Percentiles rank a stretch among this genome's conserved stretches.
These are phyloP conservation scores for Dendrobium nobile DNA, from an alignment of 106 monocot genomes.

Conservation along the genomic window DNA sequence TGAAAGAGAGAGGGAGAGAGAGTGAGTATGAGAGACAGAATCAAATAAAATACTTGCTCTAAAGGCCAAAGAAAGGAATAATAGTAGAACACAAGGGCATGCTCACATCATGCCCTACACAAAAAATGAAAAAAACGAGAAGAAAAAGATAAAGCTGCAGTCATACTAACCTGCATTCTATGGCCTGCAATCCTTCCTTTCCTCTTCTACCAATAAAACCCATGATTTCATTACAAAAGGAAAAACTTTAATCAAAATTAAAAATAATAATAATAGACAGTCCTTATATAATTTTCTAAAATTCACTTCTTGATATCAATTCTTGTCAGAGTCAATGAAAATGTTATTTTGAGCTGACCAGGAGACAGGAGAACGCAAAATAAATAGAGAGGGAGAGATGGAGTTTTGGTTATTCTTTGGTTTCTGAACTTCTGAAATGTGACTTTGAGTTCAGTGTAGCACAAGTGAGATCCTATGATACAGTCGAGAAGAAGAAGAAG, in stretches of 20 bases:
- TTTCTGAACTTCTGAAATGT: not conserved
- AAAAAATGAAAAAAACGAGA: constrained; percentile 19
- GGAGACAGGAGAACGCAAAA: constrained; percentile 9
- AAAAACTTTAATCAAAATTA: not conserved
- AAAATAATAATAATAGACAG: not conserved
- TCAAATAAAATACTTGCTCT: constrained; percentile 17
- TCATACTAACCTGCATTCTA: constrained; percentile 4
- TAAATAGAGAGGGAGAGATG: not conserved
- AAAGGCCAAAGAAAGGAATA: constrained; percentile 22
- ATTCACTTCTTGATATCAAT: not conserved
- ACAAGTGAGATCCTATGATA: constrained; percentile 5
- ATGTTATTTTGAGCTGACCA: constrained; percentile 10
- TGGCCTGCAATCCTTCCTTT: not conserved
- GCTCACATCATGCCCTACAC: constrained; percentile 10
- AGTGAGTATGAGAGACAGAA: constrained; percentile 1
- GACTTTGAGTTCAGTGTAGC: not conserved
- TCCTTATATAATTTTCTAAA: not conserved
- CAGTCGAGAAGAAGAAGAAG: constrained; percentile 10
- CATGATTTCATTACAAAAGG: constrained; percentile 13
- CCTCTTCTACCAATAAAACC: constrained; percentile 12
- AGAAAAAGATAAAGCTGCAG: constrained; percentile 34
- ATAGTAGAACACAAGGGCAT: constrained; percentile 1
- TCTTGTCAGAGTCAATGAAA: constrained; percentile 15
- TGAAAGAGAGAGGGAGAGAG: not conserved
- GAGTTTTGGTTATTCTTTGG: not conserved